Evolutionary conservation across 495 filamentous ascomycete species (phyloP).

Genomic region (Glonium stellatum): DNA sequence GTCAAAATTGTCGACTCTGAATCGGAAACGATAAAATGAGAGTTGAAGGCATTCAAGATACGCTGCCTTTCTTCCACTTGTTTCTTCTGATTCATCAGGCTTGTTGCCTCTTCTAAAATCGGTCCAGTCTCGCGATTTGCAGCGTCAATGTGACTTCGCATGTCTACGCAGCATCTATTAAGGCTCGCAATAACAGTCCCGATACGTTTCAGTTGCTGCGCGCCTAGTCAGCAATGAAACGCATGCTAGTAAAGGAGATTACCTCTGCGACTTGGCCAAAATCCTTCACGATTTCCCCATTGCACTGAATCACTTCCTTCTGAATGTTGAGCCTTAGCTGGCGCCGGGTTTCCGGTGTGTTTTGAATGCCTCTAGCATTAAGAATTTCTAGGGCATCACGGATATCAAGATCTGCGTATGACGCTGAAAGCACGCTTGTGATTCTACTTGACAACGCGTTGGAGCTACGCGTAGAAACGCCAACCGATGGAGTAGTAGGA

Average conservation of each 20-base stretch:
- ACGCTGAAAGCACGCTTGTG: slow-evolving; percentile 78
- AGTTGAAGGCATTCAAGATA: slow-evolving; percentile 72
- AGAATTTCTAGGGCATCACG: slow-evolving; percentile 74
- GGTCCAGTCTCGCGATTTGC: slow-evolving; percentile 70
- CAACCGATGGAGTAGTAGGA: slow-evolving; percentile 24
- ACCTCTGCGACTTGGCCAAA: slow-evolving; percentile 91
- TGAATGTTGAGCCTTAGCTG: slow-evolving; percentile 78
- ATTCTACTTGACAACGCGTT: slow-evolving; percentile 69
- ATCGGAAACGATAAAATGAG: slow-evolving; percentile 77
- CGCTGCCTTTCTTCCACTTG: slow-evolving; percentile 81
- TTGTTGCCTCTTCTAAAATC: slow-evolving; percentile 69
- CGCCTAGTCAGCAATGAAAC: slow-evolving; percentile 20
- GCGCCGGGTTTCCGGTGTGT: slow-evolving; percentile 72
- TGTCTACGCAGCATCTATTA: slow-evolving; percentile 73
- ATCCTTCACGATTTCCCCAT: slow-evolving; percentile 83
- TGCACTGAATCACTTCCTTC: slow-evolving; percentile 87
- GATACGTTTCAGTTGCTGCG: slow-evolving; percentile 78
- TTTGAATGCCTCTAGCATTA: slow-evolving; percentile 62
- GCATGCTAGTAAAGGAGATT: slow-evolving; percentile 12
- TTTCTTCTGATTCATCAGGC: slow-evolving; percentile 64
- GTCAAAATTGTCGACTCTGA: slow-evolving; percentile 68
- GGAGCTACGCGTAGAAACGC: slow-evolving; percentile 23
- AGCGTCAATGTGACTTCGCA: slow-evolving; percentile 66
- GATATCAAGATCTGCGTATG: slow-evolving; percentile 89
- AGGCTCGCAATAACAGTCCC: slow-evolving; percentile 69